These are phyloP conservation scores for Yarrowia bubula DNA, from an alignment of 805 yeast genomes.

Conservation along the genomic window DNA sequence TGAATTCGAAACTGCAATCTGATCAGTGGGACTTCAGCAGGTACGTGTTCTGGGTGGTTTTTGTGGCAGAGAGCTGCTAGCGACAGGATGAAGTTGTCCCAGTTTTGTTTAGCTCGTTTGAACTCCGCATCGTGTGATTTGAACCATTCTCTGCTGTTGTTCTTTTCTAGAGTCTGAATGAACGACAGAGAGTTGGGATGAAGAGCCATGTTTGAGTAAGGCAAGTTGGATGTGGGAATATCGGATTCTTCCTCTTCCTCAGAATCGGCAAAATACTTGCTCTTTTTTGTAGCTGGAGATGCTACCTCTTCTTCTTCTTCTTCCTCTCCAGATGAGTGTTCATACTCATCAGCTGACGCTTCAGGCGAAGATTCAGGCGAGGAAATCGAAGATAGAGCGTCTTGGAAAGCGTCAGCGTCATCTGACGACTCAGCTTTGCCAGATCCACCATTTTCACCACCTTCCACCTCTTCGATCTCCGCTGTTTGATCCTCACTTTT, in stretches of 20 bases:
- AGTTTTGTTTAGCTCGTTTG: conserved; percentile 23
- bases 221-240: neutral
- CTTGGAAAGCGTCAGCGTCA: too few species aligned
- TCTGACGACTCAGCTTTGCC: too few species aligned
- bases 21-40: conserved; percentile 13
- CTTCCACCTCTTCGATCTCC: neutral
- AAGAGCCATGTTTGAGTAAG: conserved; percentile 2
- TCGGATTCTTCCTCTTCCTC: neutral
- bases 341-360: neutral
- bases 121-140: neutral
- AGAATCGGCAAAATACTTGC: conserved; percentile 4
- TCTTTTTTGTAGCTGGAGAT: neutral
- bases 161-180: neutral
- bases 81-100: conserved; percentile 8
- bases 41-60: conserved; percentile 12
- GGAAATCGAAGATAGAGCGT: neutral
- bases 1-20: conserved; percentile 21
- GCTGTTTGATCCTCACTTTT: neutral
- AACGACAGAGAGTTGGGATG: conserved; percentile 12
- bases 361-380: neutral
- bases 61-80: conserved; percentile 2
- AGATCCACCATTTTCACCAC: neutral
- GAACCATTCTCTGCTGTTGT: conserved; percentile 22
- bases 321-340: neutral
- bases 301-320: neutral